phyloP scores from a whole-genome alignment of 2,329 filamentous ascomycete genomes.

The Ceratocystis lukuohia region DNA sequence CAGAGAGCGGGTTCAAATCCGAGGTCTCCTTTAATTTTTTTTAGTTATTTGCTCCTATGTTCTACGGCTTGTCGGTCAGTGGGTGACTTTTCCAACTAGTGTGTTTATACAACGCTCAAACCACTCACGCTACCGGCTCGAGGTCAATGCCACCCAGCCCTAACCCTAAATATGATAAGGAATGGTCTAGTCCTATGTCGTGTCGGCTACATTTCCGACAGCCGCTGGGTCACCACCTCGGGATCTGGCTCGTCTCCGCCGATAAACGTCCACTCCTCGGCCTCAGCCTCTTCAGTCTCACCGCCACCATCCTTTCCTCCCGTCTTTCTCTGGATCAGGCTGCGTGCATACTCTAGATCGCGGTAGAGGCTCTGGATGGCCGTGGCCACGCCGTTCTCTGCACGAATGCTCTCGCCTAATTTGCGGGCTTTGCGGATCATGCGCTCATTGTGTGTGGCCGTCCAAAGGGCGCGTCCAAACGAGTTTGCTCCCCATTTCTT shows the following conservation, averaged over 20 bases:
- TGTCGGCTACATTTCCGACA: conserved; percentile 22
- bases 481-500: conserved; percentile 79
- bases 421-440: conserved; percentile 80
- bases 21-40: too few relatives aligned
- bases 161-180: background rate
- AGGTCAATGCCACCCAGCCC: background rate
- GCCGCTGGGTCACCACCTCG: conserved; percentile 31
- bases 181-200: background rate
- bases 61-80: background rate
- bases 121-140: background rate
- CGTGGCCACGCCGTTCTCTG: conserved; percentile 78
- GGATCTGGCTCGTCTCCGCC: conserved; percentile 41
- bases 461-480: conserved; percentile 79
- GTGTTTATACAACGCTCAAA: background rate
- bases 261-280: conserved; percentile 86
- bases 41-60: too few relatives aligned
- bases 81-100: background rate
- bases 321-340: conserved; percentile 55
- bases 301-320: conserved; percentile 36
- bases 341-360: conserved; percentile 83
- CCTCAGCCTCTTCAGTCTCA: conserved; percentile 44
- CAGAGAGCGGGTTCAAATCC: too few relatives aligned
- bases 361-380: conserved; percentile 90
- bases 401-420: conserved; percentile 75
- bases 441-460: conserved; percentile 74